A percentile compares a stretch with the other conserved stretches of the same genome.
phyloP scores from a whole-genome alignment of 2,329 filamentous ascomycete species.

The Chrysosphaeria jannelii region DNA sequence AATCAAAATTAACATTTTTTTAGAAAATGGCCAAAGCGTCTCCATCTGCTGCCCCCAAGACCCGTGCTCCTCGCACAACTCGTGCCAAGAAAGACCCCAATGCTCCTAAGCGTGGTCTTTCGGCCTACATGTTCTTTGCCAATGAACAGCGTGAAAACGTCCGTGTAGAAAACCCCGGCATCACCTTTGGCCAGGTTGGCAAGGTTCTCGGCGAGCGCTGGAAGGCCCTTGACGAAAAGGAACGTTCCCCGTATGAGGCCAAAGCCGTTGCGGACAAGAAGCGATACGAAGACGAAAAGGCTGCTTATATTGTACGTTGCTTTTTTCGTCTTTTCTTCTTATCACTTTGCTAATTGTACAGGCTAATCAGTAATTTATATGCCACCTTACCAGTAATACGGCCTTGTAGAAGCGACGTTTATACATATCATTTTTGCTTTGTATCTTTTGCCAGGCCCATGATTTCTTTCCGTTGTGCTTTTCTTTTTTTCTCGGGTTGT shows the following conservation, averaged over 20 bases:
- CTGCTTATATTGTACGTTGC: conserved; percentile 39
- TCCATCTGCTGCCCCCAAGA: conserved; percentile 23
- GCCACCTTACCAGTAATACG: too few relatives aligned
- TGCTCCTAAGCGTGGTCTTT: conserved; percentile 95
- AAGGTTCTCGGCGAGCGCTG: conserved; percentile 95
- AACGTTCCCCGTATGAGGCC: conserved; percentile 78
- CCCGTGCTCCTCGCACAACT: conserved; percentile 21
- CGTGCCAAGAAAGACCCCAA: conserved; percentile 55
- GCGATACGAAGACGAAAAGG: conserved; percentile 96
- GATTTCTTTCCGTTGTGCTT: too few relatives aligned
- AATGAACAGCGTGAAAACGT: conserved; percentile 98
- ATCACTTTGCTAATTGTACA: too few relatives aligned
- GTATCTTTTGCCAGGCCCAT: too few relatives aligned
- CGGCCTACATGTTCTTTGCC: conserved; percentile 99
- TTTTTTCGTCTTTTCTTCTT: too few relatives aligned
- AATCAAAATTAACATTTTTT: conserved; percentile 6
- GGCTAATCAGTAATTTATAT: too few relatives aligned
- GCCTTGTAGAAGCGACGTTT: too few relatives aligned
- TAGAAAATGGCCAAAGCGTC: conserved; percentile 30
- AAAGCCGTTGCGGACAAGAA: conserved; percentile 97
- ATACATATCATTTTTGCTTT: too few relatives aligned
- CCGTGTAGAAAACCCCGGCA: conserved; percentile 90
- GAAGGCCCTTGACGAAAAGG: conserved; percentile 87
- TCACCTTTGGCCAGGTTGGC: conserved; percentile 92
- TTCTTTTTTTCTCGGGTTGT: too few relatives aligned